These are phyloP conservation scores for Linum lewisii DNA, from an alignment of 345 rosid genomes.

Conservation along the genomic window DNA sequence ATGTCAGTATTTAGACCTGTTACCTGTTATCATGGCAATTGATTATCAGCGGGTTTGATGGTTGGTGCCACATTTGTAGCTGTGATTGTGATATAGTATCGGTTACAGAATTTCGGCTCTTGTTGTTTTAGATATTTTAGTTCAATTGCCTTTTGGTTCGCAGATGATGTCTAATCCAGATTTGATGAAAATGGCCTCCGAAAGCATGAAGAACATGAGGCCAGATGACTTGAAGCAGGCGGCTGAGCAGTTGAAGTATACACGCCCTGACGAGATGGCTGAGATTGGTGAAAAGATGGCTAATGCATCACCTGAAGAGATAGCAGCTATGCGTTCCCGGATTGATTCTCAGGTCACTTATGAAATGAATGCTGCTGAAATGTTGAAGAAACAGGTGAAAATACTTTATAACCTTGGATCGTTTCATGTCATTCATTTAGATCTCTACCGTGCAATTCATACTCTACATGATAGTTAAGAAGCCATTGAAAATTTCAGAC, in stretches of 20 bases:
- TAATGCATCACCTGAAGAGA: slow-evolving; percentile 73
- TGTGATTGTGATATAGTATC: neutral
- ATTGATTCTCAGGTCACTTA: slow-evolving; percentile 68
- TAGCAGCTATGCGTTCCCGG: slow-evolving; percentile 66
- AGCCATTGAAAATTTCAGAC: neutral
- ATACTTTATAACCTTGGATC: neutral
- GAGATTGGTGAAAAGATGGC: slow-evolving; percentile 88
- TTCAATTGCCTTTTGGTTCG: slow-evolving; percentile 12
- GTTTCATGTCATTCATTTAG: neutral
- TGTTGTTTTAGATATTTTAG: neutral
- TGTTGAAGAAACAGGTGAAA: slow-evolving; percentile 72
- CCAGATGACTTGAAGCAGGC: slow-evolving; percentile 84
- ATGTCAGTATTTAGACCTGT: neutral
- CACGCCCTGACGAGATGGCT: slow-evolving; percentile 77
- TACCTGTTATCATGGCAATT: no score
- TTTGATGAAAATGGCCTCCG: slow-evolving; percentile 90
- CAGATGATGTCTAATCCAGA: slow-evolving; percentile 98
- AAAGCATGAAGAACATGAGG: slow-evolving; percentile 84
- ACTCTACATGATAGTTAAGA: no score
- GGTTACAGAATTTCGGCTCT: neutral
- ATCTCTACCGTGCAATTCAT: neutral
- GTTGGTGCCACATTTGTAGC: neutral
- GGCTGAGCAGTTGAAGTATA: slow-evolving; percentile 78
- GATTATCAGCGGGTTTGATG: neutral
- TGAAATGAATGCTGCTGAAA: slow-evolving; percentile 63